Base-by-base conservation (phyloP, 169 alveolate species). In the Eimeria necatrix region DNA sequence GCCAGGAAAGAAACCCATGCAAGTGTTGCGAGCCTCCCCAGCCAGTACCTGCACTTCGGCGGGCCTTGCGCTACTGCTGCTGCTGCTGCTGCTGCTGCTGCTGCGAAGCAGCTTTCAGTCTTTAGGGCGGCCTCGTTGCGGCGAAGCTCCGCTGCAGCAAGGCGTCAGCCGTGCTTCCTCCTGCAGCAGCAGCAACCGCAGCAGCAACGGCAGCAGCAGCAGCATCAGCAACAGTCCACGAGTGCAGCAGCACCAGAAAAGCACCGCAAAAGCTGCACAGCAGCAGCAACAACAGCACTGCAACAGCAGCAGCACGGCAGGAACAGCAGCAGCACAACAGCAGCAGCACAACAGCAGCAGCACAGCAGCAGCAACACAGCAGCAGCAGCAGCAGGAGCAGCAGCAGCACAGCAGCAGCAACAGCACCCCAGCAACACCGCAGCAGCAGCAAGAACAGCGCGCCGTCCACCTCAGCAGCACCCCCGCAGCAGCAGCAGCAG, bases 261-360 rank as follows among this genome's bases (percentile, higher is more conserved):
- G n/a, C 4, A 24, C 73, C 32, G 32, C n/a, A 3, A 7, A 4
- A 12, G 73, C n/a, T 6, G 73, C 73, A 24, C 73, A 71, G 81
- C 81, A 26, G 81, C 81, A 71, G 51, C 81, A 71, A 48, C 81
- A 4, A 3, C 81, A 12, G 81, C 81, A 71, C 81, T n/a, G 81
- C 81, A 71, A 20, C 51, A 24, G 81, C 81, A 16, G 46, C 46
- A 16, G 81, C 49, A 16, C 81, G 8, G 41, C 5, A 16, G 48
- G 49, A 5, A 2, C 81, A 71, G 81, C 48, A 12, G 46, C 81
- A 20, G 81, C 81, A 16, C 49, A 9, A n/a, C 10, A 7, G 12
- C 4, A 20, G 12, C 24, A 4, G 73, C 73, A 12, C n/a, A 10
- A 20, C 4, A 20, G 6, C n/a, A 18, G 6, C n/a, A 6, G 24